Evolutionary conservation across 2,329 filamentous ascomycete genomes (phyloP), one percentile per base, ranked within the genome.

Genomic region (Aschersonia sp.): DNA sequence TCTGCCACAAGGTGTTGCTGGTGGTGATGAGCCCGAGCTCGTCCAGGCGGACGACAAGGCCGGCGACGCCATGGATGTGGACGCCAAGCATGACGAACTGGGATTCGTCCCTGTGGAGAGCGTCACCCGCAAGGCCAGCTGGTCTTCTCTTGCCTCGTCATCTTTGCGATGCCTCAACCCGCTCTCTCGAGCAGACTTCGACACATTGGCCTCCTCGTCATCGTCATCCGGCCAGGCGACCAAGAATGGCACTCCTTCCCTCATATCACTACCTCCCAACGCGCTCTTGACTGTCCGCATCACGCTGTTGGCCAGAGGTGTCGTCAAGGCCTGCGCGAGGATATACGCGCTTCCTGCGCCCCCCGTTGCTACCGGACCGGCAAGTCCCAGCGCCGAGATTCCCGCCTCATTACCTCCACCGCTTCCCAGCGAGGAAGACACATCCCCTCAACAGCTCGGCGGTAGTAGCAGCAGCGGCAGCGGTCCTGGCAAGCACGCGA

Each of bases 271-370:
- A 5, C 42, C 10, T 11, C 0, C 43, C 8, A 62, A 68, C 46
- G 60, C 68, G 22, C 55, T 79, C 39, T 66, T 82, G 46, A 83
- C 79, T 0, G 73, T 89, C 43, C 76, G 75, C 45, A 69, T 97
- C 47, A 79, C 70, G 0, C 71, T 92, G 43, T 60, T 84, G 7
- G 70, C 73, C 40, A 79, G 87, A 48, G 90, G 92, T 30, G 76
- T 83, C 1, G 85, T 82, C 4, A 71, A 67, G 0, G 68, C 78
- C 4, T 85, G 83, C 60, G 87, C 90, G 4, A 78, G 92, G 37
- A 81, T 97, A 53, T 98, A 97, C 64, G 81, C 86, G 11, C 78
- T 97, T 12, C 90, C n/a, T 4, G 63, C 68, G 1, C 49, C 48
- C 7, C 11, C 40, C 2, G 51, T 56, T 0, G 32, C 43, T 2